Base-by-base conservation (phyloP, 768 basidiomycete genomes). In the Myochromella boudieri region DNA sequence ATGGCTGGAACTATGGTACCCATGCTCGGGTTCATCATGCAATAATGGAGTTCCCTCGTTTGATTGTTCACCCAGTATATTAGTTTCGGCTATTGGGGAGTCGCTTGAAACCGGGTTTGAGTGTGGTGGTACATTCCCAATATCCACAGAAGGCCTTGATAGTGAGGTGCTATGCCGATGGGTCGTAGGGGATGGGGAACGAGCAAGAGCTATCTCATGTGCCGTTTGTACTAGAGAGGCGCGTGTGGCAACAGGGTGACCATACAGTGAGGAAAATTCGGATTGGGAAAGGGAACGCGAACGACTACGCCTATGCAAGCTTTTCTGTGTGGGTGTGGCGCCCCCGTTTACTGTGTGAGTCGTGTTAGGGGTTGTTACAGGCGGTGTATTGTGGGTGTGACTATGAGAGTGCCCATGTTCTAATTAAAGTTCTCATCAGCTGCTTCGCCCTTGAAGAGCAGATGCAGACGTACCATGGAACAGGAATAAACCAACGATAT, bases 401-500 rank as follows among this genome's bases (percentile, higher is more conserved):
- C 63, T 63, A 60, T 91, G 90, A 3, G 77, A 73, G 61, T 84
- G 84, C 10, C 78, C 75, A 57, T 91, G 87, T 57, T 86, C 84
- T 85, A 51, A n/a, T 54, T 50, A 4, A 38, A 45, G 40, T 5
- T 52, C 24, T 37, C 47, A 32, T 48, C 24, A 48, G 37, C 24
- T 39, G 38, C 17, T 51, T 40, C 24, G n/a, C n/a, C 20, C 18
- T 36, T 31, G 22, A 33, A 37, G 24, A 37, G 39, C 42, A 26
- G 9, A 44, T 26, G 26, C 2, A 8, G 24, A 56, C 81, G 53
- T 54, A 91, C 95, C 97, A 58, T 95, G 94, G 76, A 98, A 98
- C 39, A 99, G 70, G 73, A 95, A 89, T 27, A 99, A 67, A 7
- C 97, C 97, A 37, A 97, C 78, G 21, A 98, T 76, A 59, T 99